Percentiles rank a stretch among this genome's conserved stretches.
Conservation (phyloP, 2,329 filamentous ascomycete species). For the Thelonectria rubi region DNA sequence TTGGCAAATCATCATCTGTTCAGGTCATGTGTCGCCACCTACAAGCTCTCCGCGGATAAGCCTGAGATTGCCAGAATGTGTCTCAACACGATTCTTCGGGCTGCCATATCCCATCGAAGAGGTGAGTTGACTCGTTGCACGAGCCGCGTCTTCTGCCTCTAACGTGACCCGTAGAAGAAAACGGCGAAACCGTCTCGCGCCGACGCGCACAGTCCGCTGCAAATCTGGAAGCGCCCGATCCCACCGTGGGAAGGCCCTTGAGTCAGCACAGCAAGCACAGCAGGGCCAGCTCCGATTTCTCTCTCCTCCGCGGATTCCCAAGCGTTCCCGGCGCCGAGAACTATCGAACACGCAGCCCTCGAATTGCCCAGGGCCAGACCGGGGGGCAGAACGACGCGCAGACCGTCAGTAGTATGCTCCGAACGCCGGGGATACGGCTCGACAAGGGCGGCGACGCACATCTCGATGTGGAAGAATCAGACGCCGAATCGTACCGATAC, state of each 20-base stretch:
- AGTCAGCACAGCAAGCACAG: slow-evolving; percentile 73
- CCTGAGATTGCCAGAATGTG: slow-evolving; percentile 79
- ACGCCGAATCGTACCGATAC: slow-evolving; percentile 70
- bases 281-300: slow-evolving; percentile 76
- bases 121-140: slow-evolving; percentile 56
- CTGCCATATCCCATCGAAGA: slow-evolving; percentile 72
- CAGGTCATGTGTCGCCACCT: slow-evolving; percentile 74
- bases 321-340: slow-evolving; percentile 55
- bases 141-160: not conserved
- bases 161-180: slow-evolving; percentile 47
- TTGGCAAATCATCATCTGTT: slow-evolving; percentile 71
- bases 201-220: slow-evolving; percentile 69
- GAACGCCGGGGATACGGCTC: slow-evolving; percentile 61
- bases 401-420: slow-evolving; percentile 59
- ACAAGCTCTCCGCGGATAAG: slow-evolving; percentile 75
- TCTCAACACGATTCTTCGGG: slow-evolving; percentile 77
- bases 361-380: slow-evolving; percentile 38
- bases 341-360: slow-evolving; percentile 46
- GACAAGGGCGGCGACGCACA: slow-evolving; percentile 46
- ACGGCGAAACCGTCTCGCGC: slow-evolving; percentile 56
- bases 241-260: slow-evolving; percentile 59
- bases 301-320: slow-evolving; percentile 63
- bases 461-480: slow-evolving; percentile 72
- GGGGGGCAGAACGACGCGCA: slow-evolving; percentile 42
- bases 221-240: slow-evolving; percentile 66